Conservation (phyloP, 2,329 filamentous ascomycete genomes). For the Ceratocystis cubensis region DNA sequence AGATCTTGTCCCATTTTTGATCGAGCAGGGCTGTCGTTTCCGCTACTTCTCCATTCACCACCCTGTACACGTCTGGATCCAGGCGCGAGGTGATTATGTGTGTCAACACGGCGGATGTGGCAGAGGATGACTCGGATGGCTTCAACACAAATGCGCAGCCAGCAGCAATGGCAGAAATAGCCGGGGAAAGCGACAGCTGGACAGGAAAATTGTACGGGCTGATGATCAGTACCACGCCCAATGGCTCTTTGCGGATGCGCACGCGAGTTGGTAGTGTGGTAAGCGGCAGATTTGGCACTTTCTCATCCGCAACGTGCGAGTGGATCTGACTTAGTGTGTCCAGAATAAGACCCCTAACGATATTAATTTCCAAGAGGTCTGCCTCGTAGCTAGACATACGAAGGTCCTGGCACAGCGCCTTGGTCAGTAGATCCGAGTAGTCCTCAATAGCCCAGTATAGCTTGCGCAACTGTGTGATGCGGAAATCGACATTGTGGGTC, state of each 20-base stretch:
- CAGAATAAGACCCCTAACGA: constrained; percentile 69
- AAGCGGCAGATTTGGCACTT: constrained; percentile 47
- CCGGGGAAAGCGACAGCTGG: constrained; percentile 62
- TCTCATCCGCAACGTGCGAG: constrained; percentile 74
- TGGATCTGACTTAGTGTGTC: constrained; percentile 66
- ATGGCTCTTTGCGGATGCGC: constrained; percentile 71
- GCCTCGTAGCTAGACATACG: constrained; percentile 67
- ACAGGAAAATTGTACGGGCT: constrained; percentile 92
- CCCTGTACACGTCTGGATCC: constrained; percentile 61
- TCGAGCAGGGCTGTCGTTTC: constrained; percentile 74
- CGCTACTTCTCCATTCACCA: constrained; percentile 67
- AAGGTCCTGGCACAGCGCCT: constrained; percentile 66
- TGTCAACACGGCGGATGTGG: constrained; percentile 65
- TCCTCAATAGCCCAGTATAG: constrained; percentile 89
- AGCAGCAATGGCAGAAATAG: constrained; percentile 82
- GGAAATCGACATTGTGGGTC: constrained; percentile 71
- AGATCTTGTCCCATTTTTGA: constrained; percentile 94
- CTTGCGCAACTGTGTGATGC: constrained; percentile 75
- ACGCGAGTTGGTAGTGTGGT: constrained; percentile 50
- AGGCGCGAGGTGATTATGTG: constrained; percentile 64
- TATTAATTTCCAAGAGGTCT: constrained; percentile 60
- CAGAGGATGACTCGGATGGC: constrained; percentile 71
- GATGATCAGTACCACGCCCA: constrained; percentile 74
- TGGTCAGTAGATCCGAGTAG: constrained; percentile 56
- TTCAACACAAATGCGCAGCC: constrained; percentile 86